Evolutionary conservation across 768 basidiomycete genomes (phyloP).

Genomic region (Dendrothele bispora): DNA sequence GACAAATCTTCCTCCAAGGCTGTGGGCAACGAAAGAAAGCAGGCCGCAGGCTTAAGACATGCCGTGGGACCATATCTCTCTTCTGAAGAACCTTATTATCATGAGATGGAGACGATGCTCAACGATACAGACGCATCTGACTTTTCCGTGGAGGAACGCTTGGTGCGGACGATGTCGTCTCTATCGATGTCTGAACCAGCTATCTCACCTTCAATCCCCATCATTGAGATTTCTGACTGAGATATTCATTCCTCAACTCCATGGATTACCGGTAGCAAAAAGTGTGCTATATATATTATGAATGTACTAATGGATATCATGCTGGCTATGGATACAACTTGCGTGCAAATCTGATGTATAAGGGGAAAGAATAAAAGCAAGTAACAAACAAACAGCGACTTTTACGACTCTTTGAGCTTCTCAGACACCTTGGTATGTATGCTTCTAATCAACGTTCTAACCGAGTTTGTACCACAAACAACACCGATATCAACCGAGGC

Average conservation of each 20-base stretch:
- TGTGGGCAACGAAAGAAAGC: no score
- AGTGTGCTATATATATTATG: no score
- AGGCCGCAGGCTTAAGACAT: no score
- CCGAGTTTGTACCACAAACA: conserved; percentile 51
- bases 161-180: conserved; percentile 13
- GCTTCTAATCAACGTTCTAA: conserved; percentile 46
- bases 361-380: conserved; percentile 12
- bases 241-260: no score
- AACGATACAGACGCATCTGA: no score
- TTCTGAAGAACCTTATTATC: no score
- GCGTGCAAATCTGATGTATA: conserved; percentile 10
- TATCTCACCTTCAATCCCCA: not conserved
- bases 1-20: no score
- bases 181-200: conserved; percentile 15
- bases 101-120: no score
- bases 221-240: not conserved
- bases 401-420: conserved; percentile 13
- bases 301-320: no score
- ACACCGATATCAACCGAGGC: conserved; percentile 63
- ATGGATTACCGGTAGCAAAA: no score
- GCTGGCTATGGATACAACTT: conserved; percentile 3
- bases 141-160: not conserved
- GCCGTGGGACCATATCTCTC: no score
- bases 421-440: conserved; percentile 50
- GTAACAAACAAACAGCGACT: conserved; percentile 7